Percentiles rank a stretch among this genome's conserved stretches.
Conservation (phyloP, 73 alveolate species). For the Paramecium bursaria region DNA sequence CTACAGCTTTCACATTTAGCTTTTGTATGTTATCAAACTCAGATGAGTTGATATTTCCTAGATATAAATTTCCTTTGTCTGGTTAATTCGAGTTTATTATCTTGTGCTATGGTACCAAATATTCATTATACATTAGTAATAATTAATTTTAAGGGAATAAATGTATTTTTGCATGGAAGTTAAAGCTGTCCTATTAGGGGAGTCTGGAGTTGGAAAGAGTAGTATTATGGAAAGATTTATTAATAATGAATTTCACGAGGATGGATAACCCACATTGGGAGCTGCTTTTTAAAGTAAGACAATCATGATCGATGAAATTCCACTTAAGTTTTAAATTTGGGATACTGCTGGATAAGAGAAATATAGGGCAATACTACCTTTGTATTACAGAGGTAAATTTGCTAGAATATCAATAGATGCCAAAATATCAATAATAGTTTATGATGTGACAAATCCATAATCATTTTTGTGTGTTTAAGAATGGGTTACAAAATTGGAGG, state of each 20-base stretch:
- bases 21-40: too few species aligned
- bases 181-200: slow-evolving; percentile 45
- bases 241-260: slow-evolving; percentile 17
- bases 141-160: neutral
- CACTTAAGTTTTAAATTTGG: slow-evolving; percentile 69
- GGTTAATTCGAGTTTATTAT: too few species aligned
- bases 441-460: neutral
- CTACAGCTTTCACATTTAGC: too few species aligned
- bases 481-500: slow-evolving; percentile 16
- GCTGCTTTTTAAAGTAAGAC: slow-evolving; percentile 47
- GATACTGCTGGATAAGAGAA: slow-evolving; percentile 85
- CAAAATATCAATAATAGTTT: slow-evolving; percentile 22
- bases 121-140: too few species aligned
- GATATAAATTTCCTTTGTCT: too few species aligned
- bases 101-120: too few species aligned
- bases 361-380: slow-evolving; percentile 74
- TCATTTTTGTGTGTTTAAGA: slow-evolving; percentile 17
- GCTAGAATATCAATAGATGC: slow-evolving; percentile 5
- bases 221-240: slow-evolving; percentile 13
- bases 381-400: slow-evolving; percentile 44
- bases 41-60: too few species aligned
- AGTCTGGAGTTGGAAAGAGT: slow-evolving; percentile 51
- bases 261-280: slow-evolving; percentile 44
- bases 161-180: slow-evolving; percentile 16
- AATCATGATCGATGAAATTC: neutral